Evolutionary conservation across 768 basidiomycete species (phyloP).

Genomic region (Mycena rebaudengoi): DNA sequence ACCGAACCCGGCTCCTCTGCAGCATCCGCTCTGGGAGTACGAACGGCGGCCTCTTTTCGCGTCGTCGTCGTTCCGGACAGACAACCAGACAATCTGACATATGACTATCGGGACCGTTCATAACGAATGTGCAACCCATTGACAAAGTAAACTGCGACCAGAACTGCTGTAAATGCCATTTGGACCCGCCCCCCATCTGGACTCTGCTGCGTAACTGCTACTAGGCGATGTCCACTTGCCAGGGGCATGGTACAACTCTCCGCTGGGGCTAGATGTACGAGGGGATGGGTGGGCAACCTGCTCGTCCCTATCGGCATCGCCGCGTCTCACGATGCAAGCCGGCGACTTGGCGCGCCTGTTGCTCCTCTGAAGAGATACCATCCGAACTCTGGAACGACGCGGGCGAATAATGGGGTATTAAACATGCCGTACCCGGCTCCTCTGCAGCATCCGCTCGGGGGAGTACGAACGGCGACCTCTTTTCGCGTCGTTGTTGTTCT

Average conservation of each 20-base stretch:
- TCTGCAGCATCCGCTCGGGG: background rate
- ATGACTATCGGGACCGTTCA: no score
- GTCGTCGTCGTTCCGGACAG: no score
- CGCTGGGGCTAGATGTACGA: conserved; percentile 13
- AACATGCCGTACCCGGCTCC: conserved; percentile 2
- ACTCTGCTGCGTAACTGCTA: no score
- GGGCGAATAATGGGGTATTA: conserved; percentile 4
- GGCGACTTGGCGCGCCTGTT: background rate
- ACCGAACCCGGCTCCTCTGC: no score
- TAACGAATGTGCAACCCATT: no score
- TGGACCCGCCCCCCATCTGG: no score
- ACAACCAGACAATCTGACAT: no score
- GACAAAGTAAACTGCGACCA: no score
- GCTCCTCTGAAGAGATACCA: conserved; percentile 2
- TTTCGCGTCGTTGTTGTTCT: conserved; percentile 9
- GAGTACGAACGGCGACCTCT: conserved; percentile 16
- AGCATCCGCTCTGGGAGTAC: no score
- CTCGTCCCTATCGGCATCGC: conserved; percentile 6
- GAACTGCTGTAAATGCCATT: no score
- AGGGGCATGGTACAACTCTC: conserved; percentile 1
- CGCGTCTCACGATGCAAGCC: background rate
- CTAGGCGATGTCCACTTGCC: conserved; percentile 6
- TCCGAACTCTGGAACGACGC: conserved; percentile 9
- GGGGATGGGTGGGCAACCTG: conserved; percentile 1
- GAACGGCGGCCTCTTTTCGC: no score